Base-by-base conservation (phyloP, 495 filamentous ascomycete species). In the Aspergillus bridgeri region DNA sequence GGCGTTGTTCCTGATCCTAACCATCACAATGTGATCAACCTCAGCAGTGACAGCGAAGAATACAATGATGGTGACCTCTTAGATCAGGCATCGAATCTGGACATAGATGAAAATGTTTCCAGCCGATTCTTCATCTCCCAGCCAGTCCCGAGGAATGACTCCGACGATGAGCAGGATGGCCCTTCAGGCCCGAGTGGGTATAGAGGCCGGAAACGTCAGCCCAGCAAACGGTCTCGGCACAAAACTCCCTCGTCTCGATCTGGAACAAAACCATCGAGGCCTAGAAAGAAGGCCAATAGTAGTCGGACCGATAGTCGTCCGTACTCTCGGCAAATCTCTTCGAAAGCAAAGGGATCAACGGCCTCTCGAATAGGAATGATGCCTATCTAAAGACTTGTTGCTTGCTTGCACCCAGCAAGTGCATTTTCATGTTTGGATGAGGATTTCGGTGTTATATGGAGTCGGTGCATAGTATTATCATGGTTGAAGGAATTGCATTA, bases 21-120 rank as follows among this genome's bases (percentile, higher is more conserved):
- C 56, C 81, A 85, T 56, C 75, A 79, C 59, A 85, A 85, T 58
- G 81, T 91, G 19, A 87, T 91, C 61, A 81, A 87, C 58, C 76
- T 88, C 24, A 78, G 86, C 61, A 87, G 83, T 38, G 62, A 65
- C 19, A 56, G 58, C 21, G 85, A 88, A 43, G 86, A 88, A 38
- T 79, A 71, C 55, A 78, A 82, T 23, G 78, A 79, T 38, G 75
- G 75, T 25, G 77, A 80, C 44, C 60, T 78, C 46, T 69, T 73
- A 15, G 53, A 56, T 45, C 23, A 56, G 25, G 44, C 53, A 2
- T 48, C 27, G 18, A 29, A 33, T 11, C 44, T 75, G 23, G 70
- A 72, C 29, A 55, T 71, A 8, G 71, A 72, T 24, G 62, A 70
- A n/a, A 65, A 60, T 45, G 62, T 65, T 49, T 70, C 70, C 15